Percentiles rank a stretch among this genome's conserved stretches.
Conservation (phyloP, 306 rosid genomes). For the Cicer judaicum region DNA sequence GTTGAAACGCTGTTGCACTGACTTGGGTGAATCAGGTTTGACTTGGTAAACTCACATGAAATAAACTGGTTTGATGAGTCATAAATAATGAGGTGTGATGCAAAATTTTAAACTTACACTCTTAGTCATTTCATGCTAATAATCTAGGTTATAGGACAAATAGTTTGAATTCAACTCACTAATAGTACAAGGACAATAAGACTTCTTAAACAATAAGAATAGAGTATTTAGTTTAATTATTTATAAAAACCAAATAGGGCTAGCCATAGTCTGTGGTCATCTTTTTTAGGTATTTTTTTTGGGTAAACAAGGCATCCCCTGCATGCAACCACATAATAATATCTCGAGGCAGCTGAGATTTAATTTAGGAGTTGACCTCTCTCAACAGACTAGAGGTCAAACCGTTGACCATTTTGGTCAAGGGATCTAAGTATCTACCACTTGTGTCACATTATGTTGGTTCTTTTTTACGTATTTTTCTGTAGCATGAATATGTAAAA, state of each 20-base stretch:
- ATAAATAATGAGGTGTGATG: neutral
- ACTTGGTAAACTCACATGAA: neutral
- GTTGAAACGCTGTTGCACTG: neutral
- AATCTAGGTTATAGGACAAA: constrained; percentile 34
- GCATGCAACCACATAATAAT: no score
- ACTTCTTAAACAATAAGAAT: constrained; percentile 26
- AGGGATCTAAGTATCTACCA: no score
- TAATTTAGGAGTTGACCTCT: no score
- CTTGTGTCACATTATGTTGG: no score
- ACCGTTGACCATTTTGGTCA: no score
- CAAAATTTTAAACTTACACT: constrained; percentile 7
- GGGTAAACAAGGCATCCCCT: no score
- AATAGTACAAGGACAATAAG: constrained; percentile 20
- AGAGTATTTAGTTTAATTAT: constrained; percentile 27
- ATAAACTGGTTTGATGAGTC: neutral
- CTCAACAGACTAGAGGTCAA: no score
- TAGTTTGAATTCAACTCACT: constrained; percentile 1
- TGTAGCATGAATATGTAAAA: constrained; percentile 6
- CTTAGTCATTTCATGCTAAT: constrained; percentile 17
- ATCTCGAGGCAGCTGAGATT: no score
- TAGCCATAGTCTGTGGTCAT: constrained; percentile 3
- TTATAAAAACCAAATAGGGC: constrained; percentile 33
- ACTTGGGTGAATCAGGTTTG: neutral
- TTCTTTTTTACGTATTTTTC: constrained; percentile 19
- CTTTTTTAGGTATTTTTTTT: constrained; percentile 2